Base-by-base conservation (phyloP, 176 grass and related monocot genomes). In the Oryza rufipogon region DNA sequence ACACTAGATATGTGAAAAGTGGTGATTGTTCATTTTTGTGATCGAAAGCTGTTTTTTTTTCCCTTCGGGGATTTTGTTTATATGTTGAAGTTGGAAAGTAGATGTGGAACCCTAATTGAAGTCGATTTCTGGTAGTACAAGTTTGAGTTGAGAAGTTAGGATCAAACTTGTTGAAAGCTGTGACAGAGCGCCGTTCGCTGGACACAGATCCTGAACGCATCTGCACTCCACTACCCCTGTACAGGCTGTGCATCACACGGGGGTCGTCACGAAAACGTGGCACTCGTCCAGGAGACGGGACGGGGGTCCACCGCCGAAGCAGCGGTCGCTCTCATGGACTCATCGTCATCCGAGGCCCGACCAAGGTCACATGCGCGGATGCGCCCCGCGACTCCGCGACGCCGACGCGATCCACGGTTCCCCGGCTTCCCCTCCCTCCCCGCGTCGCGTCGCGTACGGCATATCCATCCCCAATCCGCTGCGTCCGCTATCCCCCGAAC, bases 281-380 rank as follows among this genome's bases (percentile, higher is more conserved):
- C 34, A 26, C 56, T 20, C 20, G 36, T 42, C 34, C 10, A 71
- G 13, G 69, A 25, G 69, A 74, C 39, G 11, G 26, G 26, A 34
- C 56, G 7, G 12, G 12, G 12, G 73, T 26, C 46, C 52, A 68
- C 64, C 41, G 75, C 4, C 25, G 41, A 44, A 10, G 42, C 42
- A 44, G 42, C 20, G 56, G 49, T 28, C 23, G 11, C 49, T 70
- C 78, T 70, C 36, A 14, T 38, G 7, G 20, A 36, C 34, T 36
- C 34, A 38, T 23, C 58, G n/a, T 6, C 36, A 5, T 7, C 19
- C 58, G 58, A 63, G 58, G 4, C 9, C 84, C 52, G 79, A 90
- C 79, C 68, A 23, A 49, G 74, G 74, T 86, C 84, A 86, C 84
- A 86, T 83, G 88, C 74, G 84, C 28, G 28, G 28, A 30, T 30